phyloP scores from a whole-genome alignment of 345 rosid species.

The Citrus sinensis region DVS_A1.0 CM039169.1:27081501-27082000 shows the following conservation, averaged over 20 bases:
- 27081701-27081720: conserved; percentile 11
- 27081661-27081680: neutral
- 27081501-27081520: neutral
- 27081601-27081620: neutral
- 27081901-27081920: conserved; percentile 83
- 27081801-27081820: conserved; percentile 5
- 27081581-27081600: conserved; percentile 3
- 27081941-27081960: conserved; percentile 92
- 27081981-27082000: conserved; percentile 93
- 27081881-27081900: conserved; percentile 89
- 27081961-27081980: conserved; percentile 56
- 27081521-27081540: neutral
- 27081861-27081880: conserved; percentile 83
- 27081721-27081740: conserved; percentile 4
- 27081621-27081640: conserved; percentile 2
- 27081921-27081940: conserved; percentile 89
- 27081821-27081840: conserved; percentile 59
- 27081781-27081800: conserved; percentile 6
- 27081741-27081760: conserved; percentile 10
- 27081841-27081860: conserved; percentile 79
- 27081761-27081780: neutral
- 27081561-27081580: neutral
- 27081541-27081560: neutral
- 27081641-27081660: conserved; percentile 7
- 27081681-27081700: neutral